A percentile compares a stretch with the other conserved stretches of the same genome.
Evolutionary conservation across 2,329 filamentous ascomycete genomes (phyloP).

Genomic region (Amesomyces nigricolor): DNA sequence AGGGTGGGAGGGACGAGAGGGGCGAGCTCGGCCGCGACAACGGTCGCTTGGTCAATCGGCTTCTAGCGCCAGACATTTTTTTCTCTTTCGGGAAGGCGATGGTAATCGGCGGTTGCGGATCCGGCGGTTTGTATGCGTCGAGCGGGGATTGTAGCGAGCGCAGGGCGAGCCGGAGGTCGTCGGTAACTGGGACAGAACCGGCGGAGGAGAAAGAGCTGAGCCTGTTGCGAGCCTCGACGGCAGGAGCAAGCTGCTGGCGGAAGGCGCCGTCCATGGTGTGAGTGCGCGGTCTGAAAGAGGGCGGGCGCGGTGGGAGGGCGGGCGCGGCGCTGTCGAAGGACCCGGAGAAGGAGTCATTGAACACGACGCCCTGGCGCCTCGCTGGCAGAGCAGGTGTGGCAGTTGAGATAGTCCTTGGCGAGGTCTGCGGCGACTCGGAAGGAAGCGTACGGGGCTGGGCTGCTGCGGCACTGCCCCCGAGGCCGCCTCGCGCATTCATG

Average conservation of each 20-base stretch:
- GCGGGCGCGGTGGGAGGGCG: slow-evolving; percentile 36
- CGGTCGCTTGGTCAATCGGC: slow-evolving; percentile 51
- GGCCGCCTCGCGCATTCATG: slow-evolving; percentile 26
- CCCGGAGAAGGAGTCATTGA: slow-evolving; percentile 50
- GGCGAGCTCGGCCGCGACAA: slow-evolving; percentile 56
- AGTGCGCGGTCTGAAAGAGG: slow-evolving; percentile 47
- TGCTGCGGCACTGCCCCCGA: slow-evolving; percentile 15
- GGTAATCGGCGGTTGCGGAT: slow-evolving; percentile 32
- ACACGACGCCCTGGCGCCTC: slow-evolving; percentile 55
- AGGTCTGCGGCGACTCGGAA: slow-evolving; percentile 40
- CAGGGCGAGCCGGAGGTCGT: slow-evolving; percentile 34
- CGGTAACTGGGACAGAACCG: slow-evolving; percentile 47
- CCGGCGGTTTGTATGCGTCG: slow-evolving; percentile 34
- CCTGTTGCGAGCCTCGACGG: slow-evolving; percentile 52
- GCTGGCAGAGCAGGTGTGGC: slow-evolving; percentile 19
- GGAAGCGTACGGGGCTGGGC: slow-evolving; percentile 30
- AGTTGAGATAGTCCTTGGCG: slow-evolving; percentile 42
- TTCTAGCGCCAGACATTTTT: slow-evolving; percentile 36
- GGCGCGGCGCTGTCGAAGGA: slow-evolving; percentile 44
- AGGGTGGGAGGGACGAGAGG: slow-evolving; percentile 47
- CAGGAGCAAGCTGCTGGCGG: slow-evolving; percentile 41
- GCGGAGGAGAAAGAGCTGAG: slow-evolving; percentile 67
- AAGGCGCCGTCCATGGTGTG: slow-evolving; percentile 53
- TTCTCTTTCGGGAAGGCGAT: slow-evolving; percentile 40
- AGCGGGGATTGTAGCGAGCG: slow-evolving; percentile 36